Base-by-base conservation (phyloP, 352 stramenopile species). In the Globisporangium emineosum region DNA sequence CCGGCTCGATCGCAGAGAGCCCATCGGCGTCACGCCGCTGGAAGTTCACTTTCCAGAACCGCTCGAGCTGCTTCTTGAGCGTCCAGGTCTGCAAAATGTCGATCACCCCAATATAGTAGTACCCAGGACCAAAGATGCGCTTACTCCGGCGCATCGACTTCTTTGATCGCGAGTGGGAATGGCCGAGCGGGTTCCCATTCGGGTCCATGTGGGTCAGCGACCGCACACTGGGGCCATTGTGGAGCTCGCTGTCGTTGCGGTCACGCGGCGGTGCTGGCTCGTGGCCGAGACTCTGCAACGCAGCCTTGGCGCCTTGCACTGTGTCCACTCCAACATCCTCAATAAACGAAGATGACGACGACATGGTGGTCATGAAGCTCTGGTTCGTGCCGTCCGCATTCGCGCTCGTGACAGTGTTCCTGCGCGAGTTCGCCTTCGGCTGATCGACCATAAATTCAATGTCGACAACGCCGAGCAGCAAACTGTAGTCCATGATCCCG, bases 31-130 rank as follows among this genome's bases (percentile, higher is more conserved):
- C 86, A 42, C 79, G 78, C 7, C 79, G 79, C 61, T 86, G 77
- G 10, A 97, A 55, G 19, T 82, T 60, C 8, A 93, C 86, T 62
- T 97, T 97, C 62, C 75, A 89, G 60, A 92, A 93, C 21, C 86
- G 75, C 73, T 97, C 90, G 5, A 91, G 51, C 27, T 73, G 67
- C 60, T 97, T 97, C 56, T 93, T 66, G 15, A 88, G 72, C 32
- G 84, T 96, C 86, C 86, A 97, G 51, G 85, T 89, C 71, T 97
- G 90, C 43, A 97, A 53, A 50, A 97, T 97, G 68, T 97, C 90
- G 60, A 97, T 97, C 32, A 97, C 77, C 13, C 90, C 90, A 2
- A 97, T 77, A 69, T 96, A 96, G 71, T 97, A 97, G 60, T 89
- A 90, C 13, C 83, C 88, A 0, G 89, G 89, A 0, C 87, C 89